Evolutionary conservation across 2,329 filamentous ascomycete genomes (phyloP).

Genomic region (Talaromyces islandicus): DNA sequence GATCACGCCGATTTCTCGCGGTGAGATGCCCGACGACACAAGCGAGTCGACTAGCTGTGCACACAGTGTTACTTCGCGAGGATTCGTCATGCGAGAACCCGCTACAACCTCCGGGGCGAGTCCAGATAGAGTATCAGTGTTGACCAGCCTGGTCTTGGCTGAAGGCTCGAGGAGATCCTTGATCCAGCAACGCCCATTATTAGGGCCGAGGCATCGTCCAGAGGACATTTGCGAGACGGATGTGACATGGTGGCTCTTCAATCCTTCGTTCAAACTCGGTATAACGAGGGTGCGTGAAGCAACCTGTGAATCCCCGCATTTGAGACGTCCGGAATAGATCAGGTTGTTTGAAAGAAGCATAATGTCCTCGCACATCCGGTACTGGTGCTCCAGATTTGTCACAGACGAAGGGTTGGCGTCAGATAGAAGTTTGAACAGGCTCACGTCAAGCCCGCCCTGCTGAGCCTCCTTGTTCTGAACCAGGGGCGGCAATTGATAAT

Average conservation of each 20-base stretch:
- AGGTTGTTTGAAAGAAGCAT: conserved; percentile 90
- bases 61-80: conserved; percentile 70
- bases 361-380: conserved; percentile 96
- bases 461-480: conserved; percentile 88
- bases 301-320: conserved; percentile 76
- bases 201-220: conserved; percentile 50
- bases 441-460: conserved; percentile 81
- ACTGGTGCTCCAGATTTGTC: conserved; percentile 89
- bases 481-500: conserved; percentile 89
- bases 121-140: conserved; percentile 71
- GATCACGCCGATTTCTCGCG: conserved; percentile 82
- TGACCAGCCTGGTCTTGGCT: conserved; percentile 76
- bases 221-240: conserved; percentile 16
- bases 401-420: conserved; percentile 83
- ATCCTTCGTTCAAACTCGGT: conserved; percentile 56
- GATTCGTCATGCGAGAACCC: conserved; percentile 83
- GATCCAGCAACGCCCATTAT: conserved; percentile 64
- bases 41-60: conserved; percentile 76
- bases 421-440: conserved; percentile 87
- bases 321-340: conserved; percentile 85
- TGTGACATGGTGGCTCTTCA: conserved; percentile 52
- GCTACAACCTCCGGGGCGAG: conserved; percentile 58
- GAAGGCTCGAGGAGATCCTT: conserved; percentile 62
- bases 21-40: conserved; percentile 66
- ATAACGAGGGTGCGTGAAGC: conserved; percentile 64